Conservation (phyloP, 495 filamentous ascomycete species). For the Aspergillus hancockii region DNA sequence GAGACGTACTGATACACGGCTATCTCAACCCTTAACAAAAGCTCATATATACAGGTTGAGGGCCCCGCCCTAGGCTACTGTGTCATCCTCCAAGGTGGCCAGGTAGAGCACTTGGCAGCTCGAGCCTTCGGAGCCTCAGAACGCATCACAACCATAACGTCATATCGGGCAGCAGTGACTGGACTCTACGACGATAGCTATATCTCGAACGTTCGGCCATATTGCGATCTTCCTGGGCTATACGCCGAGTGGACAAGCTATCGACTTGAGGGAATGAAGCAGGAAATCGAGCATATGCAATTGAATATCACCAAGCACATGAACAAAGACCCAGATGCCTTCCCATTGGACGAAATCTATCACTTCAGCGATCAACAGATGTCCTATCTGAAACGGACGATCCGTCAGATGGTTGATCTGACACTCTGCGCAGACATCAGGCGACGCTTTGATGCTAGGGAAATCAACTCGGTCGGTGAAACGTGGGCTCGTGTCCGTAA, state of each 20-base stretch:
- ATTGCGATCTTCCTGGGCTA: constrained; percentile 24
- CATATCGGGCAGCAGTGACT: constrained; percentile 27
- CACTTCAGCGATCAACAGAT: neutral
- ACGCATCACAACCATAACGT: constrained; percentile 37
- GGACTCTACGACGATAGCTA: constrained; percentile 31
- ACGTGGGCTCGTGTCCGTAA: neutral
- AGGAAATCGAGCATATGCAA: neutral
- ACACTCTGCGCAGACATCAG: neutral
- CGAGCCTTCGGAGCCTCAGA: constrained; percentile 28
- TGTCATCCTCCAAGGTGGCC: constrained; percentile 34
- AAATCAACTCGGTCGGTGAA: neutral
- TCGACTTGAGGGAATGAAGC: constrained; percentile 15
- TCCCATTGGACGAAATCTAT: neutral
- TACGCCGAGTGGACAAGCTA: constrained; percentile 35
- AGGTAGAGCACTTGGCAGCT: constrained; percentile 35
- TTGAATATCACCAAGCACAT: neutral
- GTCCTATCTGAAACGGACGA: neutral
- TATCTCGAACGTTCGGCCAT: constrained; percentile 33
- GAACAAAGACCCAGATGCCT: neutral
- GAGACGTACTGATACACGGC: neutral
- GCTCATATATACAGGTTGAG: constrained; percentile 19
- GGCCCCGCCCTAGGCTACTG: constrained; percentile 20
- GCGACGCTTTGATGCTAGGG: neutral
- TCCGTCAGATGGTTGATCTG: constrained; percentile 1
- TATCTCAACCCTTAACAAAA: neutral